Conservation (phyloP, 441 rosid genomes). For the Manihot esculenta region DNA sequence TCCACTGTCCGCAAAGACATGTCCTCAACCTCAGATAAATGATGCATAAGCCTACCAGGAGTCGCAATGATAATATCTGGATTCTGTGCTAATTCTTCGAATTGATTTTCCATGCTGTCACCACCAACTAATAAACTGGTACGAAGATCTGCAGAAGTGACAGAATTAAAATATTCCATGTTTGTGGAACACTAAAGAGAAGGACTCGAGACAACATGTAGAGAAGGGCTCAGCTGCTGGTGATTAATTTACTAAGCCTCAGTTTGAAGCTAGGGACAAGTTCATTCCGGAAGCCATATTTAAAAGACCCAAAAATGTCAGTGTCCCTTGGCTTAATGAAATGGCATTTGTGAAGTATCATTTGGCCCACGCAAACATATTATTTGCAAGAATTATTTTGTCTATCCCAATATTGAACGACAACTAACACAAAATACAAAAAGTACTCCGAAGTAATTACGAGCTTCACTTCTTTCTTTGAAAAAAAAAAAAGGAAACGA, state of each 20-base stretch:
- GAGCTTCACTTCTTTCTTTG: no score
- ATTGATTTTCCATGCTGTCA: slow-evolving; percentile 91
- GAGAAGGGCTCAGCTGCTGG: background rate
- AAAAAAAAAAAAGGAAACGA: no score
- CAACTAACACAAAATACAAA: no score
- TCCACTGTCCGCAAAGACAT: slow-evolving; percentile 83
- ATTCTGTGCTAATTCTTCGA: slow-evolving; percentile 83
- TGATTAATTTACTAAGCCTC: background rate
- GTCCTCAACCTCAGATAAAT: slow-evolving; percentile 85
- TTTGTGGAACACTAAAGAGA: background rate
- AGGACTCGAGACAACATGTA: background rate
- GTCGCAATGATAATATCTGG: slow-evolving; percentile 95
- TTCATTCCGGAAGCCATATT: background rate
- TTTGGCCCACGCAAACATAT: no score
- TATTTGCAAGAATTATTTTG: no score
- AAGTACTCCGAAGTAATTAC: no score
- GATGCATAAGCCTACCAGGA: slow-evolving; percentile 98
- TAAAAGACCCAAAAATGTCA: background rate
- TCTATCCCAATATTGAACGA: no score
- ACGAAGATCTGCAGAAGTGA: slow-evolving; percentile 58
- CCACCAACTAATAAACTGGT: slow-evolving; percentile 90
- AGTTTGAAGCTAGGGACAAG: background rate
- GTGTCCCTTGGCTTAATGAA: no score
- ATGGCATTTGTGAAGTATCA: no score
- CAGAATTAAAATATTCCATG: background rate